phyloP scores from a whole-genome alignment of 2,329 filamentous ascomycete species.

The Aspergillus sojae region DNA sequence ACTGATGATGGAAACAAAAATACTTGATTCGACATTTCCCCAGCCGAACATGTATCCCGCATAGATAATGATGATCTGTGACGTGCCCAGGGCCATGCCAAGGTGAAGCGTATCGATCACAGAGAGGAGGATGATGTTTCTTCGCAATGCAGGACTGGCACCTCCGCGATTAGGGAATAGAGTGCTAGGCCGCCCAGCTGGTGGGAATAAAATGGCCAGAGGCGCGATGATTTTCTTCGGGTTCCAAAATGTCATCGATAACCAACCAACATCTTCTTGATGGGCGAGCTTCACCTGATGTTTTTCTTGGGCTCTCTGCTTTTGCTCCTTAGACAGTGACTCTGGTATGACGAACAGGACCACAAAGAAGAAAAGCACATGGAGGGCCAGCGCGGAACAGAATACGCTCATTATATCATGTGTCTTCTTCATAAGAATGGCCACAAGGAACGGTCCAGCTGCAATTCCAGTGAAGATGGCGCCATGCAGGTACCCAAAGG shows the following conservation, averaged over 20 bases:
- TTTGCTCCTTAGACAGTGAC: slow-evolving; percentile 74
- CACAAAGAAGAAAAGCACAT: slow-evolving; percentile 73
- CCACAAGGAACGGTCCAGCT: slow-evolving; percentile 78
- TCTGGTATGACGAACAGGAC: slow-evolving; percentile 76
- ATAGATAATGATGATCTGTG: slow-evolving; percentile 83
- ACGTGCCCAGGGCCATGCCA: slow-evolving; percentile 76
- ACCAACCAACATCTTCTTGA: slow-evolving; percentile 33
- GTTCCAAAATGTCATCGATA: slow-evolving; percentile 35
- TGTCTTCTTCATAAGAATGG: slow-evolving; percentile 75
- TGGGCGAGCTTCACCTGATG: slow-evolving; percentile 50
- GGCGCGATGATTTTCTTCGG: slow-evolving; percentile 72
- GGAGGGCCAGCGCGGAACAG: slow-evolving; percentile 74
- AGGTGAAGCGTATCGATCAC: slow-evolving; percentile 81
- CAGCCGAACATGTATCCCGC: slow-evolving; percentile 78
- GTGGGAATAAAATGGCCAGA: slow-evolving; percentile 76
- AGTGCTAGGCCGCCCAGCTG: slow-evolving; percentile 33
- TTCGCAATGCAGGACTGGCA: slow-evolving; percentile 63
- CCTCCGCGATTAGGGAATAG: slow-evolving; percentile 55
- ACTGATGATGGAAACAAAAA: slow-evolving; percentile 81
- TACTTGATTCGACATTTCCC: slow-evolving; percentile 77
- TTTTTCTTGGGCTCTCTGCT: slow-evolving; percentile 70
- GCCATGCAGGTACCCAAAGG: slow-evolving; percentile 87
- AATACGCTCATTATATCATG: slow-evolving; percentile 80
- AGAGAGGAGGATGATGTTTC: slow-evolving; percentile 81
- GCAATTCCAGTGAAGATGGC: slow-evolving; percentile 89